phyloP scores from a whole-genome alignment of 2,329 filamentous ascomycete species.

The Colletotrichum caudatum region DNA sequence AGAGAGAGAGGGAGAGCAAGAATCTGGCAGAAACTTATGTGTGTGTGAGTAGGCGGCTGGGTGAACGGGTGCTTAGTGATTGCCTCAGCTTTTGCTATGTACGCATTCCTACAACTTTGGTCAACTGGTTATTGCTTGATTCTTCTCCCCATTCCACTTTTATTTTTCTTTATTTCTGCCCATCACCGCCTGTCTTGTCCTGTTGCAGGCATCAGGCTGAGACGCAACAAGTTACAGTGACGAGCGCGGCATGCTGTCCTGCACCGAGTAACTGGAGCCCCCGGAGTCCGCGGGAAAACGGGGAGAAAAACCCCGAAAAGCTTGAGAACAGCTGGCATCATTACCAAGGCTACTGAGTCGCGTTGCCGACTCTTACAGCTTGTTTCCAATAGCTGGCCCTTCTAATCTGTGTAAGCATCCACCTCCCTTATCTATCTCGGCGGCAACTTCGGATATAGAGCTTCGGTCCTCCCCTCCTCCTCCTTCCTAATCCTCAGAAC shows the following conservation, averaged over 20 bases:
- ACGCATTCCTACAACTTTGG: too few species aligned
- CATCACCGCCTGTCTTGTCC: background rate
- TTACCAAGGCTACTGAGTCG: background rate
- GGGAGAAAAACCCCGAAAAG: background rate
- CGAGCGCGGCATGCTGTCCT: background rate
- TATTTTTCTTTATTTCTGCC: too few species aligned
- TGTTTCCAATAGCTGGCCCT: background rate
- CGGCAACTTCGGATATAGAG: background rate
- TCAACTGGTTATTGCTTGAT: too few species aligned
- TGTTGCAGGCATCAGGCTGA: background rate
- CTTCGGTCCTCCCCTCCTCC: too few species aligned
- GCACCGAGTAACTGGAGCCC: background rate
- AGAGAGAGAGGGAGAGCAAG: too few species aligned
- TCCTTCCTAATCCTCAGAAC: background rate
- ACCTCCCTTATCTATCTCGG: too few species aligned
- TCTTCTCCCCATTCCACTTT: too few species aligned
- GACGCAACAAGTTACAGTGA: background rate
- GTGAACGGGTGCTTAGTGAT: too few species aligned
- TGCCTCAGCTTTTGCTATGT: too few species aligned
- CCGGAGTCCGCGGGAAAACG: background rate
- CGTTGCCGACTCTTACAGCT: background rate
- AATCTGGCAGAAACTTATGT: too few species aligned
- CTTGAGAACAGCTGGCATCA: background rate
- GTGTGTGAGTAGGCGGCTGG: too few species aligned
- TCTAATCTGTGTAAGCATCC: background rate